These are phyloP conservation scores for Xerocomellus intermedius DNA, from an alignment of 768 basidiomycete species.

Conservation along the genomic window DNA sequence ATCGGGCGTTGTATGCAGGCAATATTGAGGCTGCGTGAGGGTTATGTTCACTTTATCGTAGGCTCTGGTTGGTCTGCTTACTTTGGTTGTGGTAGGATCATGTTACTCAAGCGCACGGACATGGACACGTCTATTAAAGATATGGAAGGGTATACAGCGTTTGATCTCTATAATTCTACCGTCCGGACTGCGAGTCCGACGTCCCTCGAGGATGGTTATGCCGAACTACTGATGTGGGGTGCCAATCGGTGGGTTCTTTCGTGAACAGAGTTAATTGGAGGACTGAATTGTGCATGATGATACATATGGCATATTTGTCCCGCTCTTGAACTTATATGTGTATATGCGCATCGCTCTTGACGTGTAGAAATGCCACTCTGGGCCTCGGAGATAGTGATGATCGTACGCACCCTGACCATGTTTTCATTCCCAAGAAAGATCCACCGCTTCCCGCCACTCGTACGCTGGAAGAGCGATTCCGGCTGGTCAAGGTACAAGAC, in stretches of 20 bases:
- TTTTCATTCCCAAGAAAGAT: conserved; percentile 42
- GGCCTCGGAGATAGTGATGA: conserved; percentile 82
- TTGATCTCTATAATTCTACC: conserved; percentile 92
- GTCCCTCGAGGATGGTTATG: conserved; percentile 30
- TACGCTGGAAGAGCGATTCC: conserved; percentile 49
- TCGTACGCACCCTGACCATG: conserved; percentile 73
- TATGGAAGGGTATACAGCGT: conserved; percentile 84
- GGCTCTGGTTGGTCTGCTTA: conserved; percentile 11
- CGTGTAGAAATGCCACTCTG: conserved; percentile 76
- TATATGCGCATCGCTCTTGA: background rate
- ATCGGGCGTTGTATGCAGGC: conserved; percentile 80
- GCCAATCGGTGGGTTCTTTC: conserved; percentile 57
- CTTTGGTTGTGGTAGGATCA: conserved; percentile 45
- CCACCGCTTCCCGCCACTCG: conserved; percentile 13
- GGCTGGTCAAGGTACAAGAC: conserved; percentile 58
- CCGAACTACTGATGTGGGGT: conserved; percentile 88
- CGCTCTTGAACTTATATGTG: background rate
- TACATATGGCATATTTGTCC: background rate
- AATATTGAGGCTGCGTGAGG: conserved; percentile 70
- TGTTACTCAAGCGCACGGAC: conserved; percentile 74
- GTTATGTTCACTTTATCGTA: background rate
- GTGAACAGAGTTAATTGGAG: background rate
- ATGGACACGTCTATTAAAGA: conserved; percentile 76
- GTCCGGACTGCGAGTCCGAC: conserved; percentile 68
- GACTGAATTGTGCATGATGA: background rate